Percentiles rank a stretch among this genome's conserved stretches.
phyloP scores from a whole-genome alignment of 2,329 filamentous ascomycete species.

The Colletotrichum shisoi region DNA sequence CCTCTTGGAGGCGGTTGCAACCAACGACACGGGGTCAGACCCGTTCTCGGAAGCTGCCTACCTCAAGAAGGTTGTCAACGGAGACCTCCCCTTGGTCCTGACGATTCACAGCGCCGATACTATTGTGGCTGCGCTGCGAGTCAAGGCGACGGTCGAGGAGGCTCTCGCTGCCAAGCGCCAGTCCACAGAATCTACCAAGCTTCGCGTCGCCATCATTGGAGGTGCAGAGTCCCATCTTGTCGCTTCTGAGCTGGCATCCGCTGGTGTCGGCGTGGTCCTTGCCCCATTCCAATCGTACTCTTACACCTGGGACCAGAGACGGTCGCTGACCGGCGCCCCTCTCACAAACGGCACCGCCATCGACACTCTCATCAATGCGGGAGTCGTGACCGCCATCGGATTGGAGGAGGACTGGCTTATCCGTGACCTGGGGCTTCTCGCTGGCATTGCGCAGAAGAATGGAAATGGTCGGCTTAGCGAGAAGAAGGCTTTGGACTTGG shows the following conservation, averaged over 20 bases:
- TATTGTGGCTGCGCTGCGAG: constrained; percentile 65
- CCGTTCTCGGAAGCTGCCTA: constrained; percentile 59
- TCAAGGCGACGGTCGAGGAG: constrained; percentile 65
- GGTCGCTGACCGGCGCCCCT: constrained; percentile 69
- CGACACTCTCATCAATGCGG: constrained; percentile 65
- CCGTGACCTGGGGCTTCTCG: constrained; percentile 66
- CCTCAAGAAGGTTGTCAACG: constrained; percentile 62
- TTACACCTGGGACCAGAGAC: constrained; percentile 66
- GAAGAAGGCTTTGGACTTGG: constrained; percentile 63
- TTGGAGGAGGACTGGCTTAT: constrained; percentile 70
- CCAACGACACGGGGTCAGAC: constrained; percentile 50
- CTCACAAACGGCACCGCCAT: constrained; percentile 70
- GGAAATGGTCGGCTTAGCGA: constrained; percentile 62
- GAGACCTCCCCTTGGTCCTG: constrained; percentile 63
- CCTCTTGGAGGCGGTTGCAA: constrained; percentile 60
- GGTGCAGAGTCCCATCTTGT: constrained; percentile 70
- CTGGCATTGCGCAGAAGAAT: constrained; percentile 67
- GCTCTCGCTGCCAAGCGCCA: constrained; percentile 43
- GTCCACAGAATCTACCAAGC: constrained; percentile 40
- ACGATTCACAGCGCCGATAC: constrained; percentile 69
- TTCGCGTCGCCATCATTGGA: constrained; percentile 67
- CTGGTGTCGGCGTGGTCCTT: constrained; percentile 67
- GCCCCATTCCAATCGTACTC: constrained; percentile 65
- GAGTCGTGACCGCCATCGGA: constrained; percentile 66
- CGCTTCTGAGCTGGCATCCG: constrained; percentile 64